These are phyloP conservation scores for Lactarius psammicola DNA, from an alignment of 768 basidiomycete species.

Conservation along the genomic window DNA sequence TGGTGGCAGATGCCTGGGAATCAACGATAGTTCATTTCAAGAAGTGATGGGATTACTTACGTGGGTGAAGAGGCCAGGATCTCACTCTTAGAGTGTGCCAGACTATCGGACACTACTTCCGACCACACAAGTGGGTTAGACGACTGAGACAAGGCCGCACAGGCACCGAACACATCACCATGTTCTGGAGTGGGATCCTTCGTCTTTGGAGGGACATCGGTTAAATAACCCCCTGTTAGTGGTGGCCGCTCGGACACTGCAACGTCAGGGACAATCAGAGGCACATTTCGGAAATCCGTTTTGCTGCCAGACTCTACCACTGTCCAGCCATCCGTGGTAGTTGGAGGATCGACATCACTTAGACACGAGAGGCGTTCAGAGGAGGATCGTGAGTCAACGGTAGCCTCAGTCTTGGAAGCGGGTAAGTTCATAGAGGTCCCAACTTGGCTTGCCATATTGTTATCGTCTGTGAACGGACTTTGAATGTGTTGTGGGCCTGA, in stretches of 20 bases:
- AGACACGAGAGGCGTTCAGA: constrained; percentile 10
- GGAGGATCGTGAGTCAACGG: constrained; percentile 13
- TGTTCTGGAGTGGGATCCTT: background rate
- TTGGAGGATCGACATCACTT: constrained; percentile 3
- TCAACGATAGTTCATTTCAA: background rate
- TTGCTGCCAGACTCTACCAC: constrained; percentile 9
- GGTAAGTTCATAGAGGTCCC: constrained; percentile 2
- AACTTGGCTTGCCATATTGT: background rate
- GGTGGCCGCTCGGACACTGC: background rate
- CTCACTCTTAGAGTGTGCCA: background rate
- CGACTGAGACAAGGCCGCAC: background rate
- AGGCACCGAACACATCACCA: background rate
- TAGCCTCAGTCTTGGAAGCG: constrained; percentile 7
- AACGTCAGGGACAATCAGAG: background rate
- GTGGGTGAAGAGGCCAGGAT: background rate
- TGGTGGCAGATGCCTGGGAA: background rate
- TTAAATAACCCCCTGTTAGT: background rate
- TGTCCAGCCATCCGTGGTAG: constrained; percentile 18
- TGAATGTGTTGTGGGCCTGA: constrained; percentile 7
- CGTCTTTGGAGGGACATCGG: background rate
- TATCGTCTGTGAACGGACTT: background rate
- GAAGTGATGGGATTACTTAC: constrained; percentile 5
- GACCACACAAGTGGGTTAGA: constrained; percentile 12
- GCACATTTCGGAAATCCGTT: background rate
- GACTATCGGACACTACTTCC: constrained; percentile 1